Base-by-base conservation (phyloP, 148 eudicot genomes). In the Silene latifolia region DNA sequence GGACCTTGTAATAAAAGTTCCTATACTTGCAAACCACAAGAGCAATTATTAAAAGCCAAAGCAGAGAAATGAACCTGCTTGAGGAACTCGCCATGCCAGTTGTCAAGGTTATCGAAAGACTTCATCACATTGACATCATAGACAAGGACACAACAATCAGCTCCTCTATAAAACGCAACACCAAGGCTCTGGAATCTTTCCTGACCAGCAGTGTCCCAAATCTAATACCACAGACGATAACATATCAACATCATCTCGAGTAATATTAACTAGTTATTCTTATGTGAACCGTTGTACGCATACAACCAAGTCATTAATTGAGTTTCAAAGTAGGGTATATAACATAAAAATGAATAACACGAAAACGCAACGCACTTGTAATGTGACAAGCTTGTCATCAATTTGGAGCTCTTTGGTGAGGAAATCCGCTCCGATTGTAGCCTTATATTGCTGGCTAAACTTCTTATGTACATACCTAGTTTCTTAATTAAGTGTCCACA, bases 381-480 rank as follows among this genome's bases (percentile, higher is more conserved):
- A 76, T 47, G 85, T 91, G 72, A 85, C 86, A 32, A 76, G 81
- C 42, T 81, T 82, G 68, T 83, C 91, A 47, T 88, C 93, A 67
- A 89, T 80, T 77, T 89, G 89, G 14, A 91, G 84, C 74, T 91
- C 93, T 77, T 86, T 91, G 9, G 97, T 88, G 62, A 86, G 82
- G 72, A 91, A 91, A 85, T 91, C 97, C 35, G 97, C 97, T 32
- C 97, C 97, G 75, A 91, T 91, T 0, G 97, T 91, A 5, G 97
- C 90, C 80, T 91, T 91, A 76, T 89, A 89, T 64, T 88, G 97
- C 39, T 86, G 83, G 81, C 86, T 88, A 84, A 86, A 91, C 80
- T 87, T 91, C 62, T 84, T 86, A 67, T 85, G 82, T 32, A 87
- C 93, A 74, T 91, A 91, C 83, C 97, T 91, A 75, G 68, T 70